Evolutionary conservation across 352 stramenopile species (phyloP), one percentile per base, ranked within the genome.

Genomic region (Phytophthora litchii): DNA sequence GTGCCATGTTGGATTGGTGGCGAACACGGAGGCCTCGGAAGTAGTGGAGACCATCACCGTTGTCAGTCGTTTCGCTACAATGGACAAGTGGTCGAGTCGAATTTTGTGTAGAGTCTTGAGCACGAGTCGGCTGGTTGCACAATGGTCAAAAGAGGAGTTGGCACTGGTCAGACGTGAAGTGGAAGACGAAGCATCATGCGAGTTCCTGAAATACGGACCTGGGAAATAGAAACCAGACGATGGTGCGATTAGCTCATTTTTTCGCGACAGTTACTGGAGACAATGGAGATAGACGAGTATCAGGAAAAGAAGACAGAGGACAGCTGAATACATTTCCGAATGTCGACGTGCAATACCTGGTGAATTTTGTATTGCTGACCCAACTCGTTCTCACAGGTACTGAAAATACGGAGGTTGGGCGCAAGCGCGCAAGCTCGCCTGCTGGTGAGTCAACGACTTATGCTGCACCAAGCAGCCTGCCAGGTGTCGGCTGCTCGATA

Each of bases 1-100:
- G 49, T 80, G 60, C 71, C 71, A 80, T 16, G 49, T 51, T 2
- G 63, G 42, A 20, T 29, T 54, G 1, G 52, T 32, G 20, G 55
- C 37, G 37, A 60, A 53, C 8, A 34, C 38, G 4, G 59, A 19
- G 31, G 46, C 34, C 45, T 58, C 42, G 27, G 55, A 37, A 20
- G 36, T 31, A 29, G 50, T 45, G 31, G 45, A 45, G 50, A 59
- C 50, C 54, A 67, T 34, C 29, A 12, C 25, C 6, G 29, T 34
- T 69, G 13, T 13, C 34, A 40, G 29, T 34, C 29, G 29, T 31
- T 31, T 8, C 25, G 25, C 40, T 29, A 27, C 14, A 31, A 34
- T 8, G 5, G 19, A 32, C 25, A 13, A 37, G 21, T 27, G 17
- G 19, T 48, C 20, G 19, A 49, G 34, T 51, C 35, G 48, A 47